Percentiles rank a stretch among this genome's conserved stretches.
Conservation (phyloP, 345 rosid genomes). For the Crucihimalaya himalaica region DNA sequence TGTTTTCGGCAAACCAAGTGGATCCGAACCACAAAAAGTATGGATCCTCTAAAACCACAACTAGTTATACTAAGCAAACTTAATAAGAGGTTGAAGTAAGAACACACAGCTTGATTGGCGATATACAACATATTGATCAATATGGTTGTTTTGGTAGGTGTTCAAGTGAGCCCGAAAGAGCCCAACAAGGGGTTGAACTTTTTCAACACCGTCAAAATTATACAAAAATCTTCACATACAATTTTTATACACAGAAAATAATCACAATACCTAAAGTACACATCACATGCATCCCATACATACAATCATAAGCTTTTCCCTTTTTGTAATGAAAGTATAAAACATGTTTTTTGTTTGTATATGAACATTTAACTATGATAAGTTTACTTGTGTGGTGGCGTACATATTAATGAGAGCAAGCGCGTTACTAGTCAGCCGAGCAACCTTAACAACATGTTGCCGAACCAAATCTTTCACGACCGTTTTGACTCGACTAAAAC, state of each 20-base stretch:
- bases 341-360: not conserved
- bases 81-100: not conserved
- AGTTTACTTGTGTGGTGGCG: constrained; percentile 39
- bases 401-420: constrained; percentile 54
- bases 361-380: constrained; percentile 12
- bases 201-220: not conserved
- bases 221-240: not conserved
- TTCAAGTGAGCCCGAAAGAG: not conserved
- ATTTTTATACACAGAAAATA: not conserved
- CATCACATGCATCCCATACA: not conserved
- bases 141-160: not conserved
- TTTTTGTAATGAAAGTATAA: not conserved
- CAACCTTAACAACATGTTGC: constrained; percentile 45
- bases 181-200: not conserved
- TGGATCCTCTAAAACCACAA: no score
- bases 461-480: constrained; percentile 40
- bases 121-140: not conserved
- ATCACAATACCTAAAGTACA: not conserved
- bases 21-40: no score
- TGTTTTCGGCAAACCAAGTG: not conserved
- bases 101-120: not conserved
- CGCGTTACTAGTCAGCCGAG: constrained; percentile 60
- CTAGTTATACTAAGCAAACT: not conserved
- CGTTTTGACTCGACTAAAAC: constrained; percentile 29
- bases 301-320: not conserved